phyloP scores from a whole-genome alignment of 192 early-diverging fungal species.

The Rhizophagus sp. region DNA sequence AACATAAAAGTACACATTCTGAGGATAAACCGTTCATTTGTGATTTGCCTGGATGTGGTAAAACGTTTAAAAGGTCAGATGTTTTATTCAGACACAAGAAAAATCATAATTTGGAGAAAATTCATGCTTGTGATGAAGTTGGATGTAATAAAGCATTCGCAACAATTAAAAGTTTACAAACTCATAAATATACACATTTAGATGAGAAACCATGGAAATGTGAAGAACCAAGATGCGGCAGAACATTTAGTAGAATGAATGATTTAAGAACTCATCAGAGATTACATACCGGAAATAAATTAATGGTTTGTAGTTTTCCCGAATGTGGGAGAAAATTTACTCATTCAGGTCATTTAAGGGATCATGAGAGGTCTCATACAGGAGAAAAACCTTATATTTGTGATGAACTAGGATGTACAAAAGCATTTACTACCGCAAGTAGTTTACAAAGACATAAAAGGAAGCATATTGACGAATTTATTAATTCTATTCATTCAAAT shows the following conservation, averaged over 20 bases:
- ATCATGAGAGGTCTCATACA: conserved; percentile 52
- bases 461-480: background rate
- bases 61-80: conserved; percentile 54
- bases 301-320: conserved; percentile 48
- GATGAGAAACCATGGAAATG: conserved; percentile 75
- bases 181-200: conserved; percentile 69
- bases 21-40: conserved; percentile 72
- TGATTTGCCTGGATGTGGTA: conserved; percentile 61
- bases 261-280: conserved; percentile 67
- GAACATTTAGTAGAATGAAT: conserved; percentile 63
- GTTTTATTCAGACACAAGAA: background rate
- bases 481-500: background rate
- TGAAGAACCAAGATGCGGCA: conserved; percentile 58
- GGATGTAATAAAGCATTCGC: background rate
- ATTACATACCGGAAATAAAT: conserved; percentile 63
- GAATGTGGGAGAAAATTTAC: conserved; percentile 54
- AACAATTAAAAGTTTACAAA: background rate
- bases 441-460: background rate
- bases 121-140: background rate
- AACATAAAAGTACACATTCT: conserved; percentile 11
- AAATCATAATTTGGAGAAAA: background rate
- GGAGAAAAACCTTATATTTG: conserved; percentile 72
- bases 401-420: conserved; percentile 49
- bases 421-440: conserved; percentile 37
- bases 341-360: conserved; percentile 52